Base-by-base conservation (phyloP, 495 filamentous ascomycete species). In the Trichocladium uniseriatum region DNA sequence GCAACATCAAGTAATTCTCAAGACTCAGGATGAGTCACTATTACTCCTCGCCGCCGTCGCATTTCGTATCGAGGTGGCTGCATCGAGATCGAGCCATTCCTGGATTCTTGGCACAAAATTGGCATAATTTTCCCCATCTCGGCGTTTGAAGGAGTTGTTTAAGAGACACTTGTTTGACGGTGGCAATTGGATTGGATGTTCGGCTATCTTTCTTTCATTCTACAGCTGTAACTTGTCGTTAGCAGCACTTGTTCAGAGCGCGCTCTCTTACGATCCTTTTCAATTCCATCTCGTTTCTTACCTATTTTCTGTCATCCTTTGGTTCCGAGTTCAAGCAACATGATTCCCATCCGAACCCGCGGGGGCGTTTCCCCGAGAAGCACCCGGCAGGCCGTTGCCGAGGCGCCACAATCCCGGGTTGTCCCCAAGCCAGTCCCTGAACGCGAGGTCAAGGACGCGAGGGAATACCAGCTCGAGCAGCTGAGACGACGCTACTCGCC, bases 391-490 rank as follows among this genome's bases (percentile, higher is more conserved):
- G 72, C 69, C 3, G 68, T 73, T 19, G 56, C 58, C 14, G 61
- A 66, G 38, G 63, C 68, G 3, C 54, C 67, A 15, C 39, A 59
- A 20, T 70, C 70, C 31, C 72, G 77, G 46, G 67, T 81, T 32
- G 76, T 84, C 20, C 61, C 73, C 46, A 79, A 81, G 52, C 88
- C 88, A 9, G 63, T 84, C 6, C 79, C 88, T 5, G 73, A 74
- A 43, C 64, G 73, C 8, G 83, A 91, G 63, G 58, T 68, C 31
- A 75, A 80, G 34, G 77, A 90, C 60, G 84, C 86, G 13, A 73
- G 86, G 48, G 77, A 74, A 22, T 94, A 90, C 57, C 85, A 94
- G 57, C 66, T 92, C 43, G 76, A 77, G 44, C 89, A 94, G 68
- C 62, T 95, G 47, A 74, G 77, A 55, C 80, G 81, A 28, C 79